Evolutionary conservation across 78 protist genomes (phyloP).

Genomic region (Dictyostelium capitatum): DNA sequence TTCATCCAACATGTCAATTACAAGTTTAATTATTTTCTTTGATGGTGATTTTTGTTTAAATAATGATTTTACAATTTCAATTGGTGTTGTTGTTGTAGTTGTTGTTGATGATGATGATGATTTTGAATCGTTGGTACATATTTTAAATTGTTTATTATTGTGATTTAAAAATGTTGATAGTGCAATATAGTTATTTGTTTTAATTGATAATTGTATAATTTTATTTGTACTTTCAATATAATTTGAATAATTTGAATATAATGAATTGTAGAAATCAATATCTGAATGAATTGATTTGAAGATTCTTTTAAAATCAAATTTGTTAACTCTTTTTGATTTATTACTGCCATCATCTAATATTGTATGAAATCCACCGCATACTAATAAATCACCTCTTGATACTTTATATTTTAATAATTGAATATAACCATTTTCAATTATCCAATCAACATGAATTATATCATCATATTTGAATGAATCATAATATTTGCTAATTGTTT

Average conservation of each 20-base stretch:
- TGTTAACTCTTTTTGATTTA: neutral
- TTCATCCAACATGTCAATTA: too few species aligned
- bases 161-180: too few species aligned
- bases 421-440: neutral
- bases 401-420: neutral
- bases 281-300: neutral
- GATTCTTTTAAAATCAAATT: neutral
- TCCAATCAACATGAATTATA: conserved; percentile 1
- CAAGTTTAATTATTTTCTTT: too few species aligned
- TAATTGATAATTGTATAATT: too few species aligned
- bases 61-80: too few species aligned
- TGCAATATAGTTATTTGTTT: too few species aligned
- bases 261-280: neutral
- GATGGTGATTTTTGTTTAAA: too few species aligned
- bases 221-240: neutral
- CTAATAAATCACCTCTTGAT: neutral
- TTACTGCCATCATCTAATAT: neutral
- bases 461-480: neutral
- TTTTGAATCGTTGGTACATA: too few species aligned
- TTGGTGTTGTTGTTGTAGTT: too few species aligned
- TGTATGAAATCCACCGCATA: neutral
- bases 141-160: too few species aligned
- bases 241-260: neutral
- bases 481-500: neutral
- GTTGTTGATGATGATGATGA: too few species aligned